Evolutionary conservation across 2,329 filamentous ascomycete species (phyloP).

Genomic region (Beauveria pseudobassiana): DNA sequence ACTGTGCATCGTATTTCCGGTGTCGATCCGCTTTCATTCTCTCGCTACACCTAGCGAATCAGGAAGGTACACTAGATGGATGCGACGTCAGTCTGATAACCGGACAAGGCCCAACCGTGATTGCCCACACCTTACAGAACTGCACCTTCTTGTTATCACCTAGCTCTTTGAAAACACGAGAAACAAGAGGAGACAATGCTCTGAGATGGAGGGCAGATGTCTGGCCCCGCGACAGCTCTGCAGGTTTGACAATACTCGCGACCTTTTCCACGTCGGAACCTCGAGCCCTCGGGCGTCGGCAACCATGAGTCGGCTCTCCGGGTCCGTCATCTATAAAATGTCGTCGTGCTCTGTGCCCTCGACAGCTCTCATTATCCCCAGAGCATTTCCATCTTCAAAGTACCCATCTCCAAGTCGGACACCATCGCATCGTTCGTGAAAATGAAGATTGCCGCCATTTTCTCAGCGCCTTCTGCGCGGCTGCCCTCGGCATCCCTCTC

Average conservation of each 20-base stretch:
- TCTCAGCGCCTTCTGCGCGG: slow-evolving; percentile 2
- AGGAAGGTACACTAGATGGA: not conserved
- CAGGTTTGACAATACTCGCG: not conserved
- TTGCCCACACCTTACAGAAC: too few relatives aligned
- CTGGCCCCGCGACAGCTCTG: too few relatives aligned
- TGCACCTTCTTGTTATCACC: slow-evolving; percentile 1
- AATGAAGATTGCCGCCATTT: slow-evolving; percentile 5
- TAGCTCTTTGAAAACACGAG: not conserved
- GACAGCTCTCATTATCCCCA: too few relatives aligned
- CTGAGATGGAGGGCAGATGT: not conserved
- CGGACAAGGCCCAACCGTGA: not conserved
- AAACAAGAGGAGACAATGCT: not conserved
- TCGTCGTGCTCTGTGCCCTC: not conserved
- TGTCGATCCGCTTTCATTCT: not conserved
- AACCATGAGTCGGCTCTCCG: too few relatives aligned
- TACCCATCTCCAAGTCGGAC: not conserved
- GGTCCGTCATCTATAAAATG: not conserved
- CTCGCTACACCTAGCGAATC: not conserved
- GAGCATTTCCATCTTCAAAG: not conserved
- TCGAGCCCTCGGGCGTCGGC: not conserved
- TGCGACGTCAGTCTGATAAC: not conserved
- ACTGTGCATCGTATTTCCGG: not conserved
- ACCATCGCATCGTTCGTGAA: not conserved
- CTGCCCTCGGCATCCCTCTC: not conserved
- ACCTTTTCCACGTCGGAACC: not conserved